Conservation (phyloP, 768 basidiomycete species). For the Porphyrellus cyaneotinctus region DNA sequence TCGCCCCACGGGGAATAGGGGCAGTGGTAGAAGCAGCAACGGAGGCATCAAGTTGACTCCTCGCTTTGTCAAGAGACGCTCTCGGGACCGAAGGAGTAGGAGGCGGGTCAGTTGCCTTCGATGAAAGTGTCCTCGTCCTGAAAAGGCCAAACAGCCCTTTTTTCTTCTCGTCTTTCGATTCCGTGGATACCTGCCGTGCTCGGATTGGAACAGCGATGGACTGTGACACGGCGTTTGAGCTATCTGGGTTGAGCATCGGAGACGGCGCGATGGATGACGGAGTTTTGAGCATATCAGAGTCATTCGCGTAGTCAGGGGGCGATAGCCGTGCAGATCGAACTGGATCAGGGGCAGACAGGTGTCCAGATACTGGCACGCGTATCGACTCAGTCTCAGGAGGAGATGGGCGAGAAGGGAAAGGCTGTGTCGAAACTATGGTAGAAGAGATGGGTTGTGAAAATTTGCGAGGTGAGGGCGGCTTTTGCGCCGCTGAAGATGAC, state of each 20-base stretch:
- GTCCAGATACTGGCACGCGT: constrained; percentile 29
- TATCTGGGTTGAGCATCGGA: constrained; percentile 39
- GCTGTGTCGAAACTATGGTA: constrained; percentile 25
- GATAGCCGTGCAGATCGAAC: constrained; percentile 20
- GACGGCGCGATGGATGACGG: constrained; percentile 60
- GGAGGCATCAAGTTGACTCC: constrained; percentile 7
- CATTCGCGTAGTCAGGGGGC: constrained; percentile 36
- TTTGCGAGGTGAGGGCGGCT: constrained; percentile 29
- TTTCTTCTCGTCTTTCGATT: constrained; percentile 34
- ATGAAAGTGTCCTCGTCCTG: constrained; percentile 30
- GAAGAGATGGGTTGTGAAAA: constrained; percentile 25
- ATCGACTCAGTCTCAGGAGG: constrained; percentile 16
- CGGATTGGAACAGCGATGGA: constrained; percentile 17
- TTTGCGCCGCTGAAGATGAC: constrained; percentile 14
- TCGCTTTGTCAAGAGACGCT: constrained; percentile 21
- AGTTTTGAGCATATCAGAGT: constrained; percentile 53
- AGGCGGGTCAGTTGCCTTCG: constrained; percentile 26
- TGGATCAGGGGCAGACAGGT: constrained; percentile 31
- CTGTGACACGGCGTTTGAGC: constrained; percentile 4
- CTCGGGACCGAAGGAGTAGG: constrained; percentile 18
- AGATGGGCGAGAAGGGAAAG: constrained; percentile 28
- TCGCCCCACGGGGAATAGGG: constrained; percentile 13
- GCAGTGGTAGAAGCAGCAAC: background rate
- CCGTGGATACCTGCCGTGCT: constrained; percentile 25
- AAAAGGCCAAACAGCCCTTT: constrained; percentile 32